Conservation (phyloP, 768 basidiomycete genomes). For the Amanita muscaria region DNA sequence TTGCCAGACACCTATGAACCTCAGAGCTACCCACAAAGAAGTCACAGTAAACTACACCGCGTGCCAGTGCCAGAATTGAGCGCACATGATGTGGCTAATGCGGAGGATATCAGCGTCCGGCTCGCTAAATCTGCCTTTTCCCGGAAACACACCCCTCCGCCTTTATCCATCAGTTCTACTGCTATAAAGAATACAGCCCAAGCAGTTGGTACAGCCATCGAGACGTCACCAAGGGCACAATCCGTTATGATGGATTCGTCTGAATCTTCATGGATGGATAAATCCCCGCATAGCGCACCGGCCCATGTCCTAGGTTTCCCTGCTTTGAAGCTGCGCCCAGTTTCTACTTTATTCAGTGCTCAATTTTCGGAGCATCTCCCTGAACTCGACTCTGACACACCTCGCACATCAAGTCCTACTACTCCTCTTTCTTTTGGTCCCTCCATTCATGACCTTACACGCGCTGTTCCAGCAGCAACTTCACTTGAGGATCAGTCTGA, state of each 20-base stretch:
- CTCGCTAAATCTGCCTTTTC: background rate
- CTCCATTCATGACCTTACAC: constrained; percentile 15
- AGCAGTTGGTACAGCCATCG: background rate
- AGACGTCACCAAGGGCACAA: constrained; percentile 14
- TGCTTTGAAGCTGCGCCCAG: constrained; percentile 59
- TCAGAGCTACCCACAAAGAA: constrained; percentile 17
- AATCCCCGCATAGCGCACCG: constrained; percentile 53
- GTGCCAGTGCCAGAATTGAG: constrained; percentile 29
- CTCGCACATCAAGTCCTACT: constrained; percentile 43
- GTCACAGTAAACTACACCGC: constrained; percentile 22
- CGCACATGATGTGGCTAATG: background rate
- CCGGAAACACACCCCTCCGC: constrained; percentile 15
- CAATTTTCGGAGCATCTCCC: constrained; percentile 50
- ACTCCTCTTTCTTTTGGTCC: constrained; percentile 29
- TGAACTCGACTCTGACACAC: constrained; percentile 39
- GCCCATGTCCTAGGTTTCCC: constrained; percentile 55
- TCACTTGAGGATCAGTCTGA: constrained; percentile 24
- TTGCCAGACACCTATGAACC: constrained; percentile 30
- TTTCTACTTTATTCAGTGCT: constrained; percentile 68
- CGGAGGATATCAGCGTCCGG: background rate
- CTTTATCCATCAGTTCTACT: constrained; percentile 32
- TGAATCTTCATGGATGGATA: constrained; percentile 20
- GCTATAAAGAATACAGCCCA: constrained; percentile 11
- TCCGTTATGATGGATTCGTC: constrained; percentile 16
- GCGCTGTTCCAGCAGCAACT: constrained; percentile 16